Percentiles rank a stretch among this genome's conserved stretches.
Conservation (phyloP, 225 moss, liverwort and hornwort genomes). For the Climacium dendroides region DNA sequence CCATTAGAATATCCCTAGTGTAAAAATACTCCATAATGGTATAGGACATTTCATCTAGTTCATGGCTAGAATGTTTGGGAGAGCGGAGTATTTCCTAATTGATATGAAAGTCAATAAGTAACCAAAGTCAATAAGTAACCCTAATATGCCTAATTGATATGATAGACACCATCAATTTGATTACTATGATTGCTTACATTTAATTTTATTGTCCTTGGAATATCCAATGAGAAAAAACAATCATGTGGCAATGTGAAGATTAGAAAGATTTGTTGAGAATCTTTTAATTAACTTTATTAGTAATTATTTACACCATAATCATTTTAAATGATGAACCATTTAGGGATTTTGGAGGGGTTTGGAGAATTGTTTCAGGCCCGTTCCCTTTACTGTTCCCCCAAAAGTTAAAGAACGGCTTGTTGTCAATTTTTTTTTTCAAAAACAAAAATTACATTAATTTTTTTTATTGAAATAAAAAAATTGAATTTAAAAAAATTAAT, state of each 20-base stretch:
- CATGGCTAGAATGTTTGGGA: fast-evolving
- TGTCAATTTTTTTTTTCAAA: too few relatives aligned
- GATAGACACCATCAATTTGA: too few relatives aligned
- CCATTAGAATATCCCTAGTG: not conserved
- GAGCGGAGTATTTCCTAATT: not conserved
- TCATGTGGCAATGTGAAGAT: not conserved
- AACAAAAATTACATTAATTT: too few relatives aligned
- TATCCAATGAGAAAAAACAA: not conserved
- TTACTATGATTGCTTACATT: not conserved
- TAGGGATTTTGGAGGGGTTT: too few relatives aligned
- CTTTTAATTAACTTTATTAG: too few relatives aligned
- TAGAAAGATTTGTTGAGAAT: not conserved
- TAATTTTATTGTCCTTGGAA: not conserved
- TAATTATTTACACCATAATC: too few relatives aligned
- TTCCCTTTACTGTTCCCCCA: too few relatives aligned
- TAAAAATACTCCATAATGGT: not conserved
- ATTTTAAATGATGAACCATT: too few relatives aligned
- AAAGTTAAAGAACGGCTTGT: too few relatives aligned
- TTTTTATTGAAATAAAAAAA: too few relatives aligned
- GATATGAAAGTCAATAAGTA: not conserved
- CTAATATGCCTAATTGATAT: not conserved
- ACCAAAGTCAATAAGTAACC: not conserved
- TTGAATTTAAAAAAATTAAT: too few relatives aligned
- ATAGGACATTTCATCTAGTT: not conserved
- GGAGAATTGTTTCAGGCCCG: too few relatives aligned